Evolutionary conservation across 805 yeast genomes (phyloP).

Genomic region (Cyberlindnera meyerae): DNA sequence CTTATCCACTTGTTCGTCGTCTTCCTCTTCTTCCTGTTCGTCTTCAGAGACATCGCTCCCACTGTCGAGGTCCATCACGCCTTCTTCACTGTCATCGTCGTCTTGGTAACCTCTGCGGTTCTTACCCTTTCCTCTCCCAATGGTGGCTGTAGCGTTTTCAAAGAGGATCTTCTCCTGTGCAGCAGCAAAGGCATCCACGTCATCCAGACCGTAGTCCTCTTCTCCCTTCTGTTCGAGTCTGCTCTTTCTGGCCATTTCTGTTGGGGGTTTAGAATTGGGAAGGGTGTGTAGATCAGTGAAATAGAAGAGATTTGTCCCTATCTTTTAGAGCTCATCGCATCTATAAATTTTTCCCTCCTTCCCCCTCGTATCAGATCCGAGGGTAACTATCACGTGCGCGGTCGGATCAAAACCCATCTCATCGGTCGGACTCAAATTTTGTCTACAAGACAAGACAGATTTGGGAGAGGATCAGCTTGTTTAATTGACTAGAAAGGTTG

Average conservation of each 20-base stretch:
- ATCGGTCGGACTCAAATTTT: too few species aligned
- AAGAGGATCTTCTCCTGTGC: conserved; percentile 53
- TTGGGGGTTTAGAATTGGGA: too few species aligned
- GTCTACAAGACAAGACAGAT: too few species aligned
- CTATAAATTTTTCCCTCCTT: too few species aligned
- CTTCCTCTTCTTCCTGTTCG: conserved; percentile 29
- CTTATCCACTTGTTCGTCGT: conserved; percentile 22
- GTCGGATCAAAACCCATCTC: too few species aligned
- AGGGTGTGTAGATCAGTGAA: neutral
- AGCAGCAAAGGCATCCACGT: conserved; percentile 64
- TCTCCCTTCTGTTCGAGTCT: conserved; percentile 9
- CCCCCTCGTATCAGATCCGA: too few species aligned
- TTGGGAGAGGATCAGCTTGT: too few species aligned
- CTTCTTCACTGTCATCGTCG: conserved; percentile 47
- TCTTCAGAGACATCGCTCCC: conserved; percentile 39
- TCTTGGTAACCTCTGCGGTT: conserved; percentile 31
- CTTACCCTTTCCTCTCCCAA: conserved; percentile 21
- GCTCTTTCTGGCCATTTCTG: conserved; percentile 18
- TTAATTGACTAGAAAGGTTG: neutral
- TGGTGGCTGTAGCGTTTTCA: conserved; percentile 47
- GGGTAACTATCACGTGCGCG: too few species aligned
- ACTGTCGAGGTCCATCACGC: conserved; percentile 39
- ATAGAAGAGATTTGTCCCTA: neutral
- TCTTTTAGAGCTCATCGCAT: conserved; percentile 8
- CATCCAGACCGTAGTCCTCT: conserved; percentile 49